These are phyloP conservation scores for Tetrahymena elliotti DNA, from an alignment of 73 alveolate genomes.

Conservation along the genomic window DNA sequence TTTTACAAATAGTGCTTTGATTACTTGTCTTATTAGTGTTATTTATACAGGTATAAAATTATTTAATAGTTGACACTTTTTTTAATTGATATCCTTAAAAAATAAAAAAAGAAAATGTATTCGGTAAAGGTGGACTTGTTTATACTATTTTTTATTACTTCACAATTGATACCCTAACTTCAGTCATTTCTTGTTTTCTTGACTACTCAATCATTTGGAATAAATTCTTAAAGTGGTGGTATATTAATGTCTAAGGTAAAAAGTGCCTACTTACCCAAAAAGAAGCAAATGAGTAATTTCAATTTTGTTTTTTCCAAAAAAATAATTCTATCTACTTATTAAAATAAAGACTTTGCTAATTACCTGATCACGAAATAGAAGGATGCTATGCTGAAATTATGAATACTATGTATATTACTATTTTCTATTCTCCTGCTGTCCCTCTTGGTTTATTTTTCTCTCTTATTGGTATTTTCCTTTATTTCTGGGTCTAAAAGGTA, in stretches of 20 bases:
- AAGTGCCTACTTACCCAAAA: not conserved
- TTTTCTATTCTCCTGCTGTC: slow-evolving; percentile 11
- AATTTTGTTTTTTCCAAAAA: not conserved
- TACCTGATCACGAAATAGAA: slow-evolving; percentile 31
- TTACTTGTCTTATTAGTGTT: slow-evolving; percentile 3
- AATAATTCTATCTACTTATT: not conserved
- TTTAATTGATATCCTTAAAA: too few species aligned
- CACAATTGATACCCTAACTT: not conserved
- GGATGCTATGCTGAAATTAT: slow-evolving; percentile 26
- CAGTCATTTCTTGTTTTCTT: not conserved
- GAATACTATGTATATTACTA: slow-evolving; percentile 21
- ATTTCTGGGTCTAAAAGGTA: slow-evolving; percentile 26
- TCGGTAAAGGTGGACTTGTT: slow-evolving; percentile 14
- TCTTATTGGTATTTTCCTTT: slow-evolving; percentile 7
- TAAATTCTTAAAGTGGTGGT: not conserved
- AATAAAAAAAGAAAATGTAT: slow-evolving; percentile 12
- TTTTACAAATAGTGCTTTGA: slow-evolving; percentile 16
- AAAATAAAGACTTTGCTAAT: not conserved
- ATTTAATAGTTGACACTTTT: too few species aligned
- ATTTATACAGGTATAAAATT: not conserved
- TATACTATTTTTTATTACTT: slow-evolving; percentile 22
- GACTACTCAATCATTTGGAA: not conserved
- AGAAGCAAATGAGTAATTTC: slow-evolving; percentile 7
- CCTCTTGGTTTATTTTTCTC: slow-evolving; percentile 29
- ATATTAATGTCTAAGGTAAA: not conserved